phyloP scores from a whole-genome alignment of 1,284 basidiomycete genomes.

The Earliella scabrosa region DNA sequence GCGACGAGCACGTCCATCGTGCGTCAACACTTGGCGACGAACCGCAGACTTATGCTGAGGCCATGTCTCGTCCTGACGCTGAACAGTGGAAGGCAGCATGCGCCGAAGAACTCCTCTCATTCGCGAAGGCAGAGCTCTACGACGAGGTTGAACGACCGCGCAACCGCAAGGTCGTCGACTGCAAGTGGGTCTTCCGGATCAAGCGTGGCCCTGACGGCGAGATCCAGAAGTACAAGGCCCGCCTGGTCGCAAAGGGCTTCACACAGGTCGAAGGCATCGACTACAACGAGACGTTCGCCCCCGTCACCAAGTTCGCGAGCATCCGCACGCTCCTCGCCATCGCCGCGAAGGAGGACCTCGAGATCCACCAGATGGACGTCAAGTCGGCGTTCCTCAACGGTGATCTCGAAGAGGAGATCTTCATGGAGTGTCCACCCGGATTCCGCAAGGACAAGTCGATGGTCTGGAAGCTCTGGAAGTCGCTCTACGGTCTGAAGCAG shows the following conservation, averaged over 20 bases:
- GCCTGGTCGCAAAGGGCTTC: conserved; percentile 15
- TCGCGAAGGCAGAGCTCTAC: conserved; percentile 14
- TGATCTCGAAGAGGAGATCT: conserved; percentile 41
- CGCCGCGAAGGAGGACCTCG: conserved; percentile 32
- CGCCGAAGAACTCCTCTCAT: conserved; percentile 11
- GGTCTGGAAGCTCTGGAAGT: conserved; percentile 23
- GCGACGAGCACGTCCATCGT: conserved; percentile 3
- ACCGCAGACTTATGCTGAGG: conserved; percentile 18
- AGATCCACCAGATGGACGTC: conserved; percentile 39
- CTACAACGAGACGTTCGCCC: conserved; percentile 40
- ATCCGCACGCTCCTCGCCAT: conserved; percentile 35
- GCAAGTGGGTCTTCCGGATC: conserved; percentile 33
- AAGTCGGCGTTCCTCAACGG: conserved; percentile 41
- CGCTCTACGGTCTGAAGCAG: conserved; percentile 38
- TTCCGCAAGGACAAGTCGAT: conserved; percentile 26
- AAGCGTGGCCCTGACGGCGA: conserved; percentile 37
- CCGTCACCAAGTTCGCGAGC: conserved; percentile 32
- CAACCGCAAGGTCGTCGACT: conserved; percentile 28
- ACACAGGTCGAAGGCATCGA: conserved; percentile 36
- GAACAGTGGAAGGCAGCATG: conserved; percentile 19
- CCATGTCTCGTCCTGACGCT: conserved; percentile 17
- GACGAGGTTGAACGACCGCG: conserved; percentile 28
- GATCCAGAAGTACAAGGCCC: conserved; percentile 20
- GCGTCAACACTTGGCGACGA: conserved; percentile 5
- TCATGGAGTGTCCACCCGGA: conserved; percentile 39